These are phyloP conservation scores for Karstenula rhodostoma DNA, from an alignment of 2,329 filamentous ascomycete species.

Conservation along the genomic window DNA sequence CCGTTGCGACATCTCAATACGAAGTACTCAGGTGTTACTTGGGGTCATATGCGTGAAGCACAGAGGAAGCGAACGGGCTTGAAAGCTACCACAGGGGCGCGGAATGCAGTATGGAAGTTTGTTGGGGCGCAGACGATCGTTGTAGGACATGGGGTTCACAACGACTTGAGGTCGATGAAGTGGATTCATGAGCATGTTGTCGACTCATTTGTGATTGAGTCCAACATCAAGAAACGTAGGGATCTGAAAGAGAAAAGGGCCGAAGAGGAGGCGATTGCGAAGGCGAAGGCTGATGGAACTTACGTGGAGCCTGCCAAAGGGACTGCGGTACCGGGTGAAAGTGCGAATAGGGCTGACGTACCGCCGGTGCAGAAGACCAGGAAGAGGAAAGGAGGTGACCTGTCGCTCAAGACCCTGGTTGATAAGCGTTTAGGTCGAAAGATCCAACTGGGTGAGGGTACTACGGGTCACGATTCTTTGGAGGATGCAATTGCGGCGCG, in stretches of 20 bases:
- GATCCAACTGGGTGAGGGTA: constrained; percentile 75
- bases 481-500: constrained; percentile 90
- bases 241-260: constrained; percentile 15
- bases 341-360: neutral
- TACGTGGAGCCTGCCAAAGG: constrained; percentile 4
- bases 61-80: constrained; percentile 46
- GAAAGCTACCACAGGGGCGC: constrained; percentile 48
- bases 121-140: constrained; percentile 59
- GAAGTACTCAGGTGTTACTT: constrained; percentile 59
- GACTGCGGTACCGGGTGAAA: neutral
- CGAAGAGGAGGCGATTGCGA: neutral
- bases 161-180: constrained; percentile 57
- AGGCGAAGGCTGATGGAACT: constrained; percentile 7
- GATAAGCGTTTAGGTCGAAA: constrained; percentile 83
- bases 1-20: constrained; percentile 61
- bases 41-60: constrained; percentile 50
- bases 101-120: constrained; percentile 56
- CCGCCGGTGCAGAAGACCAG: constrained; percentile 6
- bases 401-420: constrained; percentile 76
- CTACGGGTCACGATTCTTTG: constrained; percentile 80
- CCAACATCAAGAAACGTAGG: constrained; percentile 13
- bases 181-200: constrained; percentile 58
- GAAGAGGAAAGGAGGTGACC: constrained; percentile 14
- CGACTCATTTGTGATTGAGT: constrained; percentile 53
- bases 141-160: constrained; percentile 56